Evolutionary conservation across 768 basidiomycete genomes (phyloP).

Genomic region (Hortiboletus flavorubellus): DNA sequence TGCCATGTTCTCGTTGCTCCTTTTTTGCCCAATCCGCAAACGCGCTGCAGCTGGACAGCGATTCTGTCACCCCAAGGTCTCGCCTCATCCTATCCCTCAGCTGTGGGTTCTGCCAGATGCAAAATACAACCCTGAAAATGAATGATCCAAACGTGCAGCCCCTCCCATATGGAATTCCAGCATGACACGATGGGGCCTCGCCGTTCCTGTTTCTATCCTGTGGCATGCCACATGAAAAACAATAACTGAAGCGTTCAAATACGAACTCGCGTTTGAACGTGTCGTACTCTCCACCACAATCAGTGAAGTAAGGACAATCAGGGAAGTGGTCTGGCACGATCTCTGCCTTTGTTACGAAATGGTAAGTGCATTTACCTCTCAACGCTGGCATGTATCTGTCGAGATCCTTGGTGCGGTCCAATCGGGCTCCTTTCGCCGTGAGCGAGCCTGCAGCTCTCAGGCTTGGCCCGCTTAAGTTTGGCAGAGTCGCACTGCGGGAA

Average conservation of each 20-base stretch:
- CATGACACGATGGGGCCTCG: not conserved
- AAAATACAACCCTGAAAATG: not conserved
- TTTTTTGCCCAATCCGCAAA: not conserved
- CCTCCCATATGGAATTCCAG: not conserved
- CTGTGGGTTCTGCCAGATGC: not conserved
- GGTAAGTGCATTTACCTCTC: conserved; percentile 4
- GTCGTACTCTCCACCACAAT: not conserved
- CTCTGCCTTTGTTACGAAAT: not conserved
- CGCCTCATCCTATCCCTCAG: not conserved
- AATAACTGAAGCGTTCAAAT: not conserved
- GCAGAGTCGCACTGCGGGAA: too few species aligned
- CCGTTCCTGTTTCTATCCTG: not conserved
- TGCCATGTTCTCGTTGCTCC: not conserved
- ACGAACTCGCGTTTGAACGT: not conserved
- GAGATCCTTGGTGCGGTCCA: not conserved
- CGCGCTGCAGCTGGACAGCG: not conserved
- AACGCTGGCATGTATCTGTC: conserved; percentile 4
- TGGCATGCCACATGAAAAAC: not conserved
- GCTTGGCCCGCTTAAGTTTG: too few species aligned
- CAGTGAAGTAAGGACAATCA: not conserved
- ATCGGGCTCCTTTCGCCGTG: too few species aligned
- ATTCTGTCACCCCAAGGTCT: not conserved
- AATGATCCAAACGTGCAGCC: not conserved
- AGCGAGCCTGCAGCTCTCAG: too few species aligned
- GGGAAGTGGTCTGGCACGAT: not conserved